Base-by-base conservation (phyloP, 2,329 filamentous ascomycete species). In the Coleophoma eucalyptorum region DNA sequence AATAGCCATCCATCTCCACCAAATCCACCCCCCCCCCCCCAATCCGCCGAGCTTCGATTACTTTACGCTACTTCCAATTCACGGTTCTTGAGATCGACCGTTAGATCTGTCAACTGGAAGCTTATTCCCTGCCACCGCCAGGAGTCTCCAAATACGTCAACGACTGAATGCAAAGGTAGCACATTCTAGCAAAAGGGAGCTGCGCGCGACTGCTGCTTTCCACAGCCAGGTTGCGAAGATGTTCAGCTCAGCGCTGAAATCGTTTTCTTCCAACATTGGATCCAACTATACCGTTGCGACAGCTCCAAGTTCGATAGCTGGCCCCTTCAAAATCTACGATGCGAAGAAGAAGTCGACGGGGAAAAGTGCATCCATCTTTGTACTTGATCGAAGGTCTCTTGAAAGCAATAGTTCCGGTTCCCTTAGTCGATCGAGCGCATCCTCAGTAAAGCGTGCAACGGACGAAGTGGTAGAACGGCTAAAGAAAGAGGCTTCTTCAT, bases 261-360 rank as follows among this genome's bases (percentile, higher is more conserved):
- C 93, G 57, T 93, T 97, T 69, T 87, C 86, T 58, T 93, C 81
- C 61, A 96, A 97, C 72, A 97, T 99, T 72, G 86, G 85, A 53
- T 85, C 87, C 66, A 95, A 96, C 73, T 99, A 99, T 72, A 83
- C 87, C 60, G 78, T 97, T 58, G 86, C 90, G 19, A 78, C 85
- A 21, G 83, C 82, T 53, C 81, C 88, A 11, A 86, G 83, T n/a
- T 88, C 90, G 47, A 83, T 83, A 48, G 89, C 92, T 15, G 94
- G 94, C 16, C 90, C 92, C 52, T 99, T 94, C 94, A 96, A 91
- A 74, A 94, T 99, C 64, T 93, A 93, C 78, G 92, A 97, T 73
- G 92, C 89, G 52, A 97, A 96, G 76, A 95, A 95, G 74, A 97
- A 97, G 72, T 90, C 88, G 31, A 96, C 91, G 0, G 90, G 89